Conservation (phyloP, 2,329 filamentous ascomycete species). For the Mycosphaerella sp. region DNA sequence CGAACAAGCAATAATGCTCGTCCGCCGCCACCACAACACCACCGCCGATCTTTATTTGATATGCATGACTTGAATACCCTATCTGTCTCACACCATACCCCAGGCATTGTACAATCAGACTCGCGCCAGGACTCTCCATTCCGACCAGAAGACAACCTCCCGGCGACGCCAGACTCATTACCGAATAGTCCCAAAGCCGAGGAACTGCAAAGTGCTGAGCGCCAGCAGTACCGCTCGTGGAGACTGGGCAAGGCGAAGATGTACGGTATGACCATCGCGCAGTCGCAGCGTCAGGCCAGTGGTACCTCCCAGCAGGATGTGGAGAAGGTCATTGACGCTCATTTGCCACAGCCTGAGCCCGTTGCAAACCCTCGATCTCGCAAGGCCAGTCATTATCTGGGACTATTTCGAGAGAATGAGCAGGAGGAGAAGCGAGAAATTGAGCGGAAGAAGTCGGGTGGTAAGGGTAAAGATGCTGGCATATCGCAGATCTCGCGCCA, state of each 20-base stretch:
- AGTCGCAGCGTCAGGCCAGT: conserved; percentile 31
- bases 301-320: conserved; percentile 36
- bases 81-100: conserved; percentile 9
- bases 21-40: conserved; percentile 24
- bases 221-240: conserved; percentile 45
- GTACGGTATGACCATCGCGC: conserved; percentile 34
- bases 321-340: conserved; percentile 59
- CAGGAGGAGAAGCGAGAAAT: conserved; percentile 48
- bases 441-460: conserved; percentile 41
- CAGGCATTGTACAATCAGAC: conserved; percentile 3
- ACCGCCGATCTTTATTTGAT: conserved; percentile 31
- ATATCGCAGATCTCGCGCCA: conserved; percentile 17
- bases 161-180: conserved; percentile 19
- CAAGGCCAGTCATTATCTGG: conserved; percentile 60
- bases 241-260: conserved; percentile 43
- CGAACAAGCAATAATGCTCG: conserved; percentile 16
- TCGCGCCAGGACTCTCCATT: conserved; percentile 16
- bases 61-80: conserved; percentile 23
- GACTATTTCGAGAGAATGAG: conserved; percentile 59
- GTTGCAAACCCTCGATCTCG: conserved; percentile 52
- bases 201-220: conserved; percentile 35
- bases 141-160: conserved; percentile 12
- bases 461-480: conserved; percentile 21
- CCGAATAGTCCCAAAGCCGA: conserved; percentile 10
- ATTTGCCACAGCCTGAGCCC: conserved; percentile 51